Base-by-base conservation (phyloP, 2,329 filamentous ascomycete species). In the Phoma sp. region DNA sequence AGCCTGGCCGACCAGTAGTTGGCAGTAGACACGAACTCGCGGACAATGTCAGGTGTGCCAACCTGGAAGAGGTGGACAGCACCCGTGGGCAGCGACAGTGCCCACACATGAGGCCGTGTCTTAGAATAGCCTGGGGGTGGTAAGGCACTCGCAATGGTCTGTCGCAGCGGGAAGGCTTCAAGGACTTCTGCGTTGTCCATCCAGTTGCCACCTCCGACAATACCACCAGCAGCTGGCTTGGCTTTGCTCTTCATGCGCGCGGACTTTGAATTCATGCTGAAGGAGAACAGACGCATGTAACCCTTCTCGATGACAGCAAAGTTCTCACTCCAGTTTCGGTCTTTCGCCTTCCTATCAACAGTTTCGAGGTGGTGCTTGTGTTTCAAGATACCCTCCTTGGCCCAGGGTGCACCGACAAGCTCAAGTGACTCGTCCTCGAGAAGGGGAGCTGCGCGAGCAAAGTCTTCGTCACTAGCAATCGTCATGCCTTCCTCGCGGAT, bases 61-160 rank as follows among this genome's bases (percentile, higher is more conserved):
- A 95, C 95, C 69, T 98, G 93, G 83, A 99, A 99, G n/a, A 99
- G 83, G 73, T 99, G 95, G 0, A 99, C 93, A 0, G 93, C 93
- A 11, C 95, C 95, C 1, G 88, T 96, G 0, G 95, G 93, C 38
- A 99, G 80, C 59, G 91, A 96, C 45, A 99, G 79, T 2, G 95
- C 93, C 90, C 93, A 99, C 1, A 99, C 95, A 72, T 98, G 87
- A 4, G 93, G 93, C 10, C 95, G 84, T 23, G 87, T 85, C 68
- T 96, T 92, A 28, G 92, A 97, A 76, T 98, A 98, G 10, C 95
- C 95, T 0, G 95, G 93, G 1, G 92, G 84, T 7, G 95, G 95
- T 12, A 99, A 84, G 0, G 90, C 87, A 50, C 92, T 96, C 10
- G 95, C 95, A 61, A 98, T 90, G 0, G 93, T 96, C 73, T 98